Percentiles rank a stretch among this genome's conserved stretches.
Conservation (phyloP, 768 basidiomycete genomes). For the Leccinellum albellum region DNA sequence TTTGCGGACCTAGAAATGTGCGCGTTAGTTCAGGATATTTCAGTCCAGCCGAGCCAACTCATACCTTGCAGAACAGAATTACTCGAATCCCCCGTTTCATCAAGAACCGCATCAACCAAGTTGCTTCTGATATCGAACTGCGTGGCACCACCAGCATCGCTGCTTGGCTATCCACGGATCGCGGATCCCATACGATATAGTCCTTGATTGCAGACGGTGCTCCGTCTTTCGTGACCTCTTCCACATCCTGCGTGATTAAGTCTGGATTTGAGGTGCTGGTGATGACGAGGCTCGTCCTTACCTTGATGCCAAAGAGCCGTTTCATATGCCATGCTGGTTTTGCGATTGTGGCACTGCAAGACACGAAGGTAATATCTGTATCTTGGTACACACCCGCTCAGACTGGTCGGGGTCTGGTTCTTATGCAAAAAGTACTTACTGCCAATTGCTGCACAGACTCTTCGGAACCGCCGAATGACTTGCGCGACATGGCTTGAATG, state of each 20-base stretch:
- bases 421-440: conserved; percentile 42
- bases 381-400: conserved; percentile 35
- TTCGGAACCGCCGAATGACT: conserved; percentile 69
- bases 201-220: conserved; percentile 81
- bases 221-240: conserved; percentile 73
- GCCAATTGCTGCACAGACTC: conserved; percentile 73
- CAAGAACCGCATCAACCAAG: conserved; percentile 67
- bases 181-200: conserved; percentile 74
- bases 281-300: conserved; percentile 9
- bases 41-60: background rate
- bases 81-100: conserved; percentile 79
- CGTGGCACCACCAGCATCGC: conserved; percentile 51
- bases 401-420: background rate
- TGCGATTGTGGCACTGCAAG: conserved; percentile 84
- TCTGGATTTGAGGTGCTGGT: background rate
- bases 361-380: conserved; percentile 58
- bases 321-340: conserved; percentile 76
- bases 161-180: conserved; percentile 51
- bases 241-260: conserved; percentile 42
- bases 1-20: conserved; percentile 58
- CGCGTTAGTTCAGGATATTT: background rate
- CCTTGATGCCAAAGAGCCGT: conserved; percentile 64
- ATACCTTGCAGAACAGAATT: conserved; percentile 86
- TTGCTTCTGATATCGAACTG: conserved; percentile 66
- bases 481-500: conserved; percentile 69